Evolutionary conservation across 1,284 basidiomycete species (phyloP).

Genomic region (Malassezia japonica): DNA sequence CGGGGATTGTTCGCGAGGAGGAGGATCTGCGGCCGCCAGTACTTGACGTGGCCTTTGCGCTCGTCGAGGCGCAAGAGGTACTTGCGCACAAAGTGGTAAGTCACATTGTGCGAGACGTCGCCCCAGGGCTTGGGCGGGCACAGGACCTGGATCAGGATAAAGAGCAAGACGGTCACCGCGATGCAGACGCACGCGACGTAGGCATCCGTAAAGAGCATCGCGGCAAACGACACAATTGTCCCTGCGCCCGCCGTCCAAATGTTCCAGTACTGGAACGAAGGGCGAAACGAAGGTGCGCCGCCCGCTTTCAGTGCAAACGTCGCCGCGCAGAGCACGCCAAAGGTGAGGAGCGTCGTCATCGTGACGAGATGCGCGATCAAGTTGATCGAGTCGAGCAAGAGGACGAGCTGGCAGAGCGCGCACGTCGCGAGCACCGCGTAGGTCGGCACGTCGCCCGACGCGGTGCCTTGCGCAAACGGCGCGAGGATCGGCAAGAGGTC

Average conservation of each 20-base stretch:
- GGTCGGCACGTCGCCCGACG: conserved; percentile 39
- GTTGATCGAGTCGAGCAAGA: conserved; percentile 46
- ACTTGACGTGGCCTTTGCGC: conserved; percentile 47
- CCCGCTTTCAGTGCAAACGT: conserved; percentile 46
- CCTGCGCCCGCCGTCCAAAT: conserved; percentile 46
- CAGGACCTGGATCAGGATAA: conserved; percentile 42
- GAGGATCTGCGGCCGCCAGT: conserved; percentile 47
- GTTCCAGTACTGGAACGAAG: conserved; percentile 48
- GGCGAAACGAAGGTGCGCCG: conserved; percentile 46
- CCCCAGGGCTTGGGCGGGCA: conserved; percentile 48
- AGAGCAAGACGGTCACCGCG: conserved; percentile 36
- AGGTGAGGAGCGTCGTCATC: conserved; percentile 46
- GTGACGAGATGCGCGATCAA: conserved; percentile 46
- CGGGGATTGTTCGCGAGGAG: conserved; percentile 45
- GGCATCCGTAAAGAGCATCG: conserved; percentile 45
- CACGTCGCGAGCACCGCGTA: conserved; percentile 42
- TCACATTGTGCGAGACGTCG: conserved; percentile 45
- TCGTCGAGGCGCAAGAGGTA: conserved; percentile 46
- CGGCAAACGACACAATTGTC: conserved; percentile 33
- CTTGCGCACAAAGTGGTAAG: conserved; percentile 47
- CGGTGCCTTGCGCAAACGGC: conserved; percentile 43
- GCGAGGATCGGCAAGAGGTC: conserved; percentile 39
- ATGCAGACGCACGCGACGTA: conserved; percentile 34
- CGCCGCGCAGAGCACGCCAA: conserved; percentile 44
- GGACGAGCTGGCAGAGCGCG: conserved; percentile 36